phyloP scores from a whole-genome alignment of 2,329 filamentous ascomycete species.

The Apiospora arundinis region DNA sequence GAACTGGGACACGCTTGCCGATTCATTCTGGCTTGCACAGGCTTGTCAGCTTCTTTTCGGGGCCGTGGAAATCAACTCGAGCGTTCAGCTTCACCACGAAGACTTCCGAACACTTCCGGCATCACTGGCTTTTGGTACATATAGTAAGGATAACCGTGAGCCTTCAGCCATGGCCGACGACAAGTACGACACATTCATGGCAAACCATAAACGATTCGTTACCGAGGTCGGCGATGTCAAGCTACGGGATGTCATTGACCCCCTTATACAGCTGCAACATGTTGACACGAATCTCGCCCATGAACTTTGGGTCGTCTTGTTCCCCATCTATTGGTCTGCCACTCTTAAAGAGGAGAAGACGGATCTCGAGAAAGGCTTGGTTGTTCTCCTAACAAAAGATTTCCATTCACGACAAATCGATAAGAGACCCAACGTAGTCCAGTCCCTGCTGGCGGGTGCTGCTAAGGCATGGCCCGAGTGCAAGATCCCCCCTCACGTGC shows the following conservation, averaged over 20 bases:
- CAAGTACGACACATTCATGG: conserved; percentile 80
- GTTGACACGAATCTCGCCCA: conserved; percentile 82
- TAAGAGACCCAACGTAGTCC: conserved; percentile 92
- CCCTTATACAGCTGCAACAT: conserved; percentile 90
- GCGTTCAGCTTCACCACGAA: conserved; percentile 78
- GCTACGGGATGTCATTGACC: conserved; percentile 86
- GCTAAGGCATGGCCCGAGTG: conserved; percentile 85
- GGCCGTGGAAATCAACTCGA: conserved; percentile 83
- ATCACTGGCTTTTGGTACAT: conserved; percentile 75
- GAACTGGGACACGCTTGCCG: conserved; percentile 94
- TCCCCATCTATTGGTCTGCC: conserved; percentile 93
- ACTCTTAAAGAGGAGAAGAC: conserved; percentile 85
- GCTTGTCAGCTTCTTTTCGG: conserved; percentile 92
- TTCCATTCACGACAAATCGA: conserved; percentile 95
- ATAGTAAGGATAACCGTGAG: conserved; percentile 70
- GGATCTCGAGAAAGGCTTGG: conserved; percentile 89
- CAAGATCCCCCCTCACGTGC: conserved; percentile 92
- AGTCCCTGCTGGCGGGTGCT: conserved; percentile 87
- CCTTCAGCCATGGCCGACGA: conserved; percentile 79
- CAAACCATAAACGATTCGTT: conserved; percentile 82
- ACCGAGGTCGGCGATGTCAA: conserved; percentile 84
- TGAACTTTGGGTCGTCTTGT: conserved; percentile 88
- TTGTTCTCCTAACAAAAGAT: conserved; percentile 90
- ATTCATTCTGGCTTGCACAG: conserved; percentile 97
- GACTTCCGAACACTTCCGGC: conserved; percentile 82